A percentile compares a stretch with the other conserved stretches of the same genome.
Conservation (phyloP, 1,284 basidiomycete species). For the Ganoderma lucidum region DNA sequence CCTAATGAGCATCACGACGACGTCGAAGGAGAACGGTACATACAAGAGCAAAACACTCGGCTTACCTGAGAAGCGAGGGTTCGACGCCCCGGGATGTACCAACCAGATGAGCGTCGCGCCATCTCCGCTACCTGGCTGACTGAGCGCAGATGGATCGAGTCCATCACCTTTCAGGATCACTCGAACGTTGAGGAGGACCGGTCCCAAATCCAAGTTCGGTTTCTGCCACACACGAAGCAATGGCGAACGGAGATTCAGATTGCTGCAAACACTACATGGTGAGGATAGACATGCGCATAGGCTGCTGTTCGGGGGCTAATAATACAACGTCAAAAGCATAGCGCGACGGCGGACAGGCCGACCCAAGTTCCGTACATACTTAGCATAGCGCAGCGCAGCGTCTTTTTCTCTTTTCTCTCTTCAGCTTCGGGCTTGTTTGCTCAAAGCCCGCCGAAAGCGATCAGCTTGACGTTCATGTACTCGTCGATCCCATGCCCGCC, state of each 20-base stretch:
- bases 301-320: not conserved
- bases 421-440: not conserved
- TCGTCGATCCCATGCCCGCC: conserved; percentile 87
- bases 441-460: conserved; percentile 67
- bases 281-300: not conserved
- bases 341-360: too few species aligned
- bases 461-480: conserved; percentile 83
- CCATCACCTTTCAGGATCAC: too few species aligned
- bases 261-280: not conserved
- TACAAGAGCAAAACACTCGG: too few species aligned
- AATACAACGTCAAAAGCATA: not conserved
- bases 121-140: too few species aligned
- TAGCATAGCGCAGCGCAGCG: not conserved
- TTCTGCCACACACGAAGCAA: not conserved
- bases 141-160: too few species aligned
- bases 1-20: too few species aligned
- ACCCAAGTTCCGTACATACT: not conserved
- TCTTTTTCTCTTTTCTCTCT: not conserved
- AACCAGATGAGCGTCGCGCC: too few species aligned
- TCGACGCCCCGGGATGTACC: too few species aligned
- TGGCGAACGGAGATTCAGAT: not conserved
- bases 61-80: too few species aligned
- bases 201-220: not conserved
- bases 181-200: too few species aligned
- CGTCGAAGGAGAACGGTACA: too few species aligned